Evolutionary conservation across 139 green algal genomes (phyloP), one percentile per base, ranked within the genome.

Genomic region (Chlorella sp.): DNA sequence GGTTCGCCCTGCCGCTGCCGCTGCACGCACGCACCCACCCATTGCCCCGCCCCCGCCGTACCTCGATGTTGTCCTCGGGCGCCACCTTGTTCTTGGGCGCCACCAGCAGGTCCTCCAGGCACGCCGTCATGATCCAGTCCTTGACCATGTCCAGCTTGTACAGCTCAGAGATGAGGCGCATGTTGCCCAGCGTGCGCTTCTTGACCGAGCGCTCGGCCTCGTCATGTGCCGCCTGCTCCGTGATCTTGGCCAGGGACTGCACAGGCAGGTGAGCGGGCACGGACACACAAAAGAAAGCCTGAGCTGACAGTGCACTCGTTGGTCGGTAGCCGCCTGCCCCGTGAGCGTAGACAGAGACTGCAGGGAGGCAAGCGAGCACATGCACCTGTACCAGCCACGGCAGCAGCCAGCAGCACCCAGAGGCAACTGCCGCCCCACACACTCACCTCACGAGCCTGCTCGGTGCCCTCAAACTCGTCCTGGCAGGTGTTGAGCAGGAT

Each of bases 401-500:
- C n/a, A n/a, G n/a, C n/a, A n/a, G n/a, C n/a, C n/a, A n/a, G n/a
- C n/a, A n/a, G n/a, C n/a, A n/a, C n/a, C n/a, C n/a, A n/a, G n/a
- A n/a, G n/a, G n/a, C n/a, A n/a, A n/a, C n/a, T n/a, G n/a, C n/a
- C n/a, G n/a, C n/a, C n/a, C n/a, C n/a, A n/a, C n/a, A n/a, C 49
- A 68, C 81, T 22, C 78, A 90, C 88, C 86, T 83, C 80, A 24
- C 89, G 75, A 2, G 81, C 82, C 29, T 83, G 73, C 59, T 87
- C 81, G 27, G 88, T 87, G 20, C 81, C 86, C 88, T 98, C 94
- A 72, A 98, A 99, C 83, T 98, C 93, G 65, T 97, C 93, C 86
- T 99, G 95, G 87, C 96, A 99, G 3, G 94, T 98, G 85, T 99
- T 98, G 62, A 98, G 89, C 81, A 99, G 86, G 70, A 99, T 90